A percentile compares a stretch with the other conserved stretches of the same genome.
These are phyloP conservation scores for Penicillium taxi DNA, from an alignment of 495 filamentous ascomycete species.

Conservation along the genomic window DNA sequence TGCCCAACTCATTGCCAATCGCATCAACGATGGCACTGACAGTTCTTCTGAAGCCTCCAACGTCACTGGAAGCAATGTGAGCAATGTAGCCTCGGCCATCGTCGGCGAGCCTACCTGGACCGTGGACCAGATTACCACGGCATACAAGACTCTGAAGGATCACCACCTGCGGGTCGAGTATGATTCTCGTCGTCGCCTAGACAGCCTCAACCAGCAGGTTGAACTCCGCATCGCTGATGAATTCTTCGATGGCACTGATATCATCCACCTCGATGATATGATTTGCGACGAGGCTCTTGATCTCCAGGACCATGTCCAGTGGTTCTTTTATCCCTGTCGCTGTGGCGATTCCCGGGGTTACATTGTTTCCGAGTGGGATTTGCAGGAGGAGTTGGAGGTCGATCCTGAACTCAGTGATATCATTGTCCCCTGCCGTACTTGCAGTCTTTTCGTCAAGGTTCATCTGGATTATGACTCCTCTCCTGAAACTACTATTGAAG, in stretches of 20 bases:
- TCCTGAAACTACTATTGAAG: constrained; percentile 62
- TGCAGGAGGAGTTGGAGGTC: constrained; percentile 67
- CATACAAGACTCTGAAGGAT: constrained; percentile 63
- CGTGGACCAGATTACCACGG: constrained; percentile 72
- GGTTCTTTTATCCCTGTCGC: constrained; percentile 66
- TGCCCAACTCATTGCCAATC: no score
- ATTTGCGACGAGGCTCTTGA: constrained; percentile 40
- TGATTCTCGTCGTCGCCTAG: constrained; percentile 47
- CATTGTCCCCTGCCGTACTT: constrained; percentile 68
- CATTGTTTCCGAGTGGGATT: constrained; percentile 56
- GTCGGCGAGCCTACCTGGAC: constrained; percentile 28
- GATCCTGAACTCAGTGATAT: constrained; percentile 57
- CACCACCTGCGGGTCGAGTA: constrained; percentile 54
- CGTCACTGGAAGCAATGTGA: no score
- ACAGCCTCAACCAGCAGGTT: constrained; percentile 18
- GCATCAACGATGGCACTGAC: neutral
- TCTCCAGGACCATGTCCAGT: constrained; percentile 24
- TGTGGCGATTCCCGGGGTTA: constrained; percentile 76
- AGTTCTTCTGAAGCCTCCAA: neutral
- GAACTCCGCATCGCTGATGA: constrained; percentile 23
- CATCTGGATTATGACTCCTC: no score
- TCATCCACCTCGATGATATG: constrained; percentile 78
- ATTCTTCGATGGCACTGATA: constrained; percentile 65
- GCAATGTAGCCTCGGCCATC: neutral
- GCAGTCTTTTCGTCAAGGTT: constrained; percentile 74